phyloP scores from a whole-genome alignment of 2,329 filamentous ascomycete species.

The Penicillium sp. region DNA sequence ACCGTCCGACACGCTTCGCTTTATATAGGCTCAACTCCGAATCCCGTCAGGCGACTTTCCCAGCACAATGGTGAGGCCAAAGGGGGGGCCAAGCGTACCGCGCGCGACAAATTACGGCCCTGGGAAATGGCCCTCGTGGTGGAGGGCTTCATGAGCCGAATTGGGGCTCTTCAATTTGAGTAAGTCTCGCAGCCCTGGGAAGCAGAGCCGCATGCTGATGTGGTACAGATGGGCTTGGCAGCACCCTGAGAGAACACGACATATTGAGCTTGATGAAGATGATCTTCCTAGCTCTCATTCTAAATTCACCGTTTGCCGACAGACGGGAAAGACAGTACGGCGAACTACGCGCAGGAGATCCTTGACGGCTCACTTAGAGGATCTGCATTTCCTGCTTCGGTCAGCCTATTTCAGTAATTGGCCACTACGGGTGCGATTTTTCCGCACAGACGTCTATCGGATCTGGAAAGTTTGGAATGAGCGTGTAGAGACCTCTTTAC shows the following conservation, averaged over 20 bases:
- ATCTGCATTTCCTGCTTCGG: conserved; percentile 75
- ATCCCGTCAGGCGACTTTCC: conserved; percentile 76
- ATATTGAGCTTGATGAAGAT: conserved; percentile 64
- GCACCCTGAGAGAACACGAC: conserved; percentile 75
- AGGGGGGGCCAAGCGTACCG: conserved; percentile 79
- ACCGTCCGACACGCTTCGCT: conserved; percentile 66
- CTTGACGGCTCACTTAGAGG: conserved; percentile 69
- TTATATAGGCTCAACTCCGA: conserved; percentile 90
- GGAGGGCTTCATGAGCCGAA: conserved; percentile 81
- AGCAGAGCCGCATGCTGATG: conserved; percentile 4
- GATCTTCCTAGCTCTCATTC: conserved; percentile 29
- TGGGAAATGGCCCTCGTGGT: conserved; percentile 91
- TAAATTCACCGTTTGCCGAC: conserved; percentile 33
- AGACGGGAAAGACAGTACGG: conserved; percentile 41
- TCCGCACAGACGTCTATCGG: conserved; percentile 65
- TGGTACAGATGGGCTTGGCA: conserved; percentile 79
- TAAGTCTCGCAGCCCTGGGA: conserved; percentile 44
- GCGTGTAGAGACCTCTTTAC: conserved; percentile 49
- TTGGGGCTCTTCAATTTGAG: conserved; percentile 93
- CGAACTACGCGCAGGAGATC: conserved; percentile 48
- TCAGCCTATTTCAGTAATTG: conserved; percentile 77
- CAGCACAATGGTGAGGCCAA: conserved; percentile 86
- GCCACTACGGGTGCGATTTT: conserved; percentile 81
- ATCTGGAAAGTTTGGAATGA: conserved; percentile 65
- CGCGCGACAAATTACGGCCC: conserved; percentile 65